Evolutionary conservation across 1,284 basidiomycete species (phyloP), one percentile per base, ranked within the genome.

Genomic region (Sporisorium graminicola): DNA sequence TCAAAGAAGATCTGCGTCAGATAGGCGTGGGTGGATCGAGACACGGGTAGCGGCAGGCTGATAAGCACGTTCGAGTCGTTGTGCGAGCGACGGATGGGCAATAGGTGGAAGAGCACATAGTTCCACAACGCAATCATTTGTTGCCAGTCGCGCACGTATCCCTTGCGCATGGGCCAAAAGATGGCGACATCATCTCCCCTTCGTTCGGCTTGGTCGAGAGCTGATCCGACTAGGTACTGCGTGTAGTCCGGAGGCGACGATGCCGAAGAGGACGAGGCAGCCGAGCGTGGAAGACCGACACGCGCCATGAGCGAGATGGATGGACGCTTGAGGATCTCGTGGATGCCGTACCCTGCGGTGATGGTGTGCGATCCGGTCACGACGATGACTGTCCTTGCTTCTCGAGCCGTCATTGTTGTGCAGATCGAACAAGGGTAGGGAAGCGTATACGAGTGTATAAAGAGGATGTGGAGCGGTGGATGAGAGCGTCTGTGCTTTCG

Each of bases 71-170:
- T 93, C 12, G 92, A 94, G 82, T 94, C 92, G 86, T 97, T 97
- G 78, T 93, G 92, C 6, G 90, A 90, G 58, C 93, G 91, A 59
- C 92, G 91, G 60, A 95, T 89, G 78, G 90, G 90, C 18, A 98
- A 89, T 53, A 89, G 89, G 63, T 88, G 89, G 87, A 94, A 94
- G 43, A 97, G 89, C 49, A 95, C 87, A 80, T 97, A 89, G 87
- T 93, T 92, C 91, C 95, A 93, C 44, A 98, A 87, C 6, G 93
- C 95, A 85, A 95, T 94, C 46, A 94, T 91, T 76, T 95, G 95
- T n/a, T 89, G 89, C 91, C 93, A 98, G 84, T 98, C 93, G 44
- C 87, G 87, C 51, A 95, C 88, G 76, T 90, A 89, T 7, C 91
- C 92, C 31, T 92, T 90, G 63, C 90, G 89, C 82, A 98, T 94